A percentile compares a stretch with the other conserved stretches of the same genome.
These are phyloP conservation scores for Pseudogymnoascus sp. DNA, from an alignment of 2,329 filamentous ascomycete genomes.

Conservation along the genomic window DNA sequence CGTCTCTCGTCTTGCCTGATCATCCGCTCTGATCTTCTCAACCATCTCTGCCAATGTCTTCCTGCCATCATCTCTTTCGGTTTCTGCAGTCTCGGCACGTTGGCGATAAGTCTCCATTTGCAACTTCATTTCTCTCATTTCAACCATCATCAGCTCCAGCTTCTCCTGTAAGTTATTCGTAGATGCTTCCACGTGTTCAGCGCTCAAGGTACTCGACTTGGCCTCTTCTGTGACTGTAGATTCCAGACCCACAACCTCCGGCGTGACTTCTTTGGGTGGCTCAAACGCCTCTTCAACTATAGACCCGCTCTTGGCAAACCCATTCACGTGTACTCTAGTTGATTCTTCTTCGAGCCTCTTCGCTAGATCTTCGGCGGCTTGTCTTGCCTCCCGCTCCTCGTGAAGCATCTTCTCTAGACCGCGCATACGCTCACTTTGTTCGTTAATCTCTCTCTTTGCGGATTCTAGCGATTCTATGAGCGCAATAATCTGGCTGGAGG, in stretches of 20 bases:
- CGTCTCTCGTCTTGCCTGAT: slow-evolving; percentile 37
- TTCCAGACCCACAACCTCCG: slow-evolving; percentile 10
- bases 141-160: slow-evolving; percentile 67
- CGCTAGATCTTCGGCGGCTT: slow-evolving; percentile 76
- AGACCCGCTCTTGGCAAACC: slow-evolving; percentile 31
- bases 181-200: slow-evolving; percentile 31
- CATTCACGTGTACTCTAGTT: slow-evolving; percentile 34
- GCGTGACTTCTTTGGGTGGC: slow-evolving; percentile 32
- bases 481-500: slow-evolving; percentile 68
- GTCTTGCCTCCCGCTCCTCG: slow-evolving; percentile 73
- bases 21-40: slow-evolving; percentile 66
- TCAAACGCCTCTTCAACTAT: slow-evolving; percentile 42
- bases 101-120: slow-evolving; percentile 72
- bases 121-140: slow-evolving; percentile 74
- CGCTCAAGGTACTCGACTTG: slow-evolving; percentile 9
- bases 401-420: slow-evolving; percentile 73
- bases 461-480: slow-evolving; percentile 78
- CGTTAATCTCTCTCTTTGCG: slow-evolving; percentile 80
- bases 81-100: slow-evolving; percentile 73
- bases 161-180: slow-evolving; percentile 56
- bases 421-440: slow-evolving; percentile 70
- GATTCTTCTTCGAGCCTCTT: slow-evolving; percentile 61
- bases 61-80: slow-evolving; percentile 63
- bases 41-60: slow-evolving; percentile 84
- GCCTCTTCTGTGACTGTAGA: slow-evolving; percentile 15